phyloP scores from a whole-genome alignment of 345 rosid species.

The Populus simonii region DNA sequence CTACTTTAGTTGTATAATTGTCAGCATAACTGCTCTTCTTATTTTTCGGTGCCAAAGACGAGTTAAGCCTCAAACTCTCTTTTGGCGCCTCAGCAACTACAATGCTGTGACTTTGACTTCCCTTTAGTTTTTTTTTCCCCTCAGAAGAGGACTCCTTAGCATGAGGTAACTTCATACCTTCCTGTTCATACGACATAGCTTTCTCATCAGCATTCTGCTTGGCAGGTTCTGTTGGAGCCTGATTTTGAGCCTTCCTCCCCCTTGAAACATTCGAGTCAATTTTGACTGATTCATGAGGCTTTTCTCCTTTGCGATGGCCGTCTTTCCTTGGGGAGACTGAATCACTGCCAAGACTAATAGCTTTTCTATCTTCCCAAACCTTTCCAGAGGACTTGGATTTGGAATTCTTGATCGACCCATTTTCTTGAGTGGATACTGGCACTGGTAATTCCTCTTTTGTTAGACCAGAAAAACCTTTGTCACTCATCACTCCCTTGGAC shows the following conservation, averaged over 20 bases:
- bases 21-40: constrained; percentile 43
- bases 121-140: constrained; percentile 51
- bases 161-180: constrained; percentile 38
- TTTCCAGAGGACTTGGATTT: constrained; percentile 45
- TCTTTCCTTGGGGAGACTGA: constrained; percentile 40
- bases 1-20: constrained; percentile 37
- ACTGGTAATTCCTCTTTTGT: constrained; percentile 39
- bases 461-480: constrained; percentile 38
- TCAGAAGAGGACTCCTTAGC: constrained; percentile 48
- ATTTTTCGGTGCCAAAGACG: constrained; percentile 41
- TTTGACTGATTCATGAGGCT: constrained; percentile 33
- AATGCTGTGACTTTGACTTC: constrained; percentile 35
- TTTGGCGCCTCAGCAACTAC: constrained; percentile 36
- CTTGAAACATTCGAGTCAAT: constrained; percentile 36
- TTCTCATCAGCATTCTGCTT: constrained; percentile 44
- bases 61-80: constrained; percentile 38
- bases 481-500: constrained; percentile 32
- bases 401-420: constrained; percentile 40
- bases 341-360: constrained; percentile 35
- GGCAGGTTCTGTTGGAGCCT: constrained; percentile 35
- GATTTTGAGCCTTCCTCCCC: constrained; percentile 41
- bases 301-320: constrained; percentile 42
- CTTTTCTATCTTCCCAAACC: constrained; percentile 52
- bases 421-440: constrained; percentile 39
- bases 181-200: constrained; percentile 36